phyloP scores from a whole-genome alignment of 2,329 filamentous ascomycete species.

The Clonostachys sp. region DNA sequence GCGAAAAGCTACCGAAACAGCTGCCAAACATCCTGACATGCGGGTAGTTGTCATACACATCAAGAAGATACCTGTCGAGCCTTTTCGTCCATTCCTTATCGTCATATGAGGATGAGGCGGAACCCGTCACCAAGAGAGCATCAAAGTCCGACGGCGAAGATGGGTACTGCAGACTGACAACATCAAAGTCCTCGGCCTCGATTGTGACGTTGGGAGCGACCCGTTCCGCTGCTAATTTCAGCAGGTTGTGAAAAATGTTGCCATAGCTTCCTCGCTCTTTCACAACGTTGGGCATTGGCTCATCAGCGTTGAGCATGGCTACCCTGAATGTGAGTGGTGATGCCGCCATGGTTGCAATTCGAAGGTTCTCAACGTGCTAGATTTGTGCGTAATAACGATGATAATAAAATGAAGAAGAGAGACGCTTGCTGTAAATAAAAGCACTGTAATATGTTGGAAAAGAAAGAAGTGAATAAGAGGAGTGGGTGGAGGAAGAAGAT shows the following conservation, averaged over 20 bases:
- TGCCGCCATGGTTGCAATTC: neutral
- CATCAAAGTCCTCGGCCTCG: conserved; percentile 24
- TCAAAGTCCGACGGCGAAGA: conserved; percentile 17
- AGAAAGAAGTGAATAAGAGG: no score
- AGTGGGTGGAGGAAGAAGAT: no score
- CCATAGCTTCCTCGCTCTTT: conserved; percentile 8
- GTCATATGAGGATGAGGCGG: conserved; percentile 23
- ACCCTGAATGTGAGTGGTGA: conserved; percentile 7
- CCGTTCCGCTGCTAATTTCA: conserved; percentile 6
- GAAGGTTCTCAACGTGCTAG: no score
- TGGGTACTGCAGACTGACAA: conserved; percentile 25
- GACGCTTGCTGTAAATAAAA: no score
- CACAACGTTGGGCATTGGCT: conserved; percentile 9
- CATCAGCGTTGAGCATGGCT: conserved; percentile 13
- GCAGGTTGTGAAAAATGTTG: conserved; percentile 10
- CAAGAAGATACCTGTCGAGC: conserved; percentile 11
- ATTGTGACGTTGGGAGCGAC: conserved; percentile 5
- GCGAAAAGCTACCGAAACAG: conserved; percentile 23
- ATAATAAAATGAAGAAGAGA: no score
- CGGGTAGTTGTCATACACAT: conserved; percentile 16
- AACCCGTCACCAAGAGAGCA: conserved; percentile 31
- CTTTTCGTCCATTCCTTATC: conserved; percentile 11
- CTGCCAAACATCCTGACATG: conserved; percentile 32
- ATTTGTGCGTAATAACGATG: no score
- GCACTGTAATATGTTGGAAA: no score